Base-by-base conservation (phyloP, 1,284 basidiomycete species). In the Leccinum griseonigrum region DNA sequence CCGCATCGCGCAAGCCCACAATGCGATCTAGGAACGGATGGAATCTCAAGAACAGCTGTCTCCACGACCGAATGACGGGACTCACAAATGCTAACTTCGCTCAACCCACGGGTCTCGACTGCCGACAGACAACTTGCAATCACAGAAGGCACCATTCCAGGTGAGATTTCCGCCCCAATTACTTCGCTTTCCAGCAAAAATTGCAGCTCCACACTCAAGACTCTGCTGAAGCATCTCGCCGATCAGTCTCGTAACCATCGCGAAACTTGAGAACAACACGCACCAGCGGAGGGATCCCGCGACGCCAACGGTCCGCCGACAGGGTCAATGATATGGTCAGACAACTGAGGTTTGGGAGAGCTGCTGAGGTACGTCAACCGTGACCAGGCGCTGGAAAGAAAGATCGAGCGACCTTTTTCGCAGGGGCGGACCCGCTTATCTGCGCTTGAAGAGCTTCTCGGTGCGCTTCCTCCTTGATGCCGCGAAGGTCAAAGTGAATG, bases 31-130 rank as follows among this genome's bases (percentile, higher is more conserved):
- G 48, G 18, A 22, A 14, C 4, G 29, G 59, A 14, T 51, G 22
- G 22, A 26, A 26, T 26, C 22, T 26, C 22, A 26, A 14, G 11
- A 2, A 34, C 10, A 4, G 16, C 3, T 18, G 9, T 14, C 13
- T 32, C 18, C 31, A 43, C 34, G 28, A 28, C 8, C 0, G 8
- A 48, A 36, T 48, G n/a, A 18, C 2, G 18, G 18, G 9, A 80
- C 87, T 70, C 71, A 92, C 90, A 94, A 38, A 94, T 91, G 22
- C 92, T 92, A 65, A 90, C 85, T 79, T 94, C 90, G 14, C 79
- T 84, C 66, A 94, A 75, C 28, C 91, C 92, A 61, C 90, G 85
- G 13, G 75, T 68, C 73, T 94, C 92, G 29, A 94, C 83, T 71
- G 90, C 90, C 2, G 69, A 67, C 51, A 94, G 75, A 69, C 88